phyloP scores from a whole-genome alignment of 2,329 filamentous ascomycete genomes.

The Chaetomium globosum region DNA sequence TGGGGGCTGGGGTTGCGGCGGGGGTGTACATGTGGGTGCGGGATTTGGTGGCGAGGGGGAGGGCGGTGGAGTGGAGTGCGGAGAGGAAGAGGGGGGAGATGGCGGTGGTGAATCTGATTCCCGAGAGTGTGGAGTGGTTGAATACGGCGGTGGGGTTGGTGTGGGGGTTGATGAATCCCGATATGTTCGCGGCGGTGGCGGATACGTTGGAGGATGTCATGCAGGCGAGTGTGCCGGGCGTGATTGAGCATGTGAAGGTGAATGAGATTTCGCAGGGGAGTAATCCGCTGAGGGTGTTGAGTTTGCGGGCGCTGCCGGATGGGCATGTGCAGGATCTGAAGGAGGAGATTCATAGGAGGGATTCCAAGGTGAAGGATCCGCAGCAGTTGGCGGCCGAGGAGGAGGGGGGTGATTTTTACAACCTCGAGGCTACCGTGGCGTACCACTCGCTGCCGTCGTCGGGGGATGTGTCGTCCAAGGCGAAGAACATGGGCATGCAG shows the following conservation, averaged over 20 bases:
- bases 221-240: constrained; percentile 87
- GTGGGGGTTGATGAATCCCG: constrained; percentile 91
- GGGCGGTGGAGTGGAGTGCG: constrained; percentile 83
- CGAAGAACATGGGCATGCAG: constrained; percentile 96
- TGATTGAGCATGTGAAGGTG: constrained; percentile 93
- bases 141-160: constrained; percentile 82
- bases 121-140: constrained; percentile 95
- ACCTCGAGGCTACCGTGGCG: constrained; percentile 84
- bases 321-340: constrained; percentile 79
- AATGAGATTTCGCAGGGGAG: constrained; percentile 93
- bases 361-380: constrained; percentile 78
- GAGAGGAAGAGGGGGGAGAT: constrained; percentile 84
- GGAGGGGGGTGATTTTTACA: constrained; percentile 90
- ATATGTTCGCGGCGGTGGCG: constrained; percentile 90
- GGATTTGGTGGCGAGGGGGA: constrained; percentile 78
- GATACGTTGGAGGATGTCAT: constrained; percentile 95
- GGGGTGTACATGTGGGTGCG: constrained; percentile 89
- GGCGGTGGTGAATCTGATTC: constrained; percentile 84
- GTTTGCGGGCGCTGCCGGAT: constrained; percentile 82
- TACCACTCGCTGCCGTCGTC: constrained; percentile 83
- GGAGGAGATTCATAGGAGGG: constrained; percentile 75
- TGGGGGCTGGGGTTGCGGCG: constrained; percentile 71
- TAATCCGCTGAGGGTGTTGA: constrained; percentile 86
- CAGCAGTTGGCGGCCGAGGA: constrained; percentile 87
- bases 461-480: constrained; percentile 73